Conservation (phyloP, 73 alveolate species). For the Breviolum minutum region DNA sequence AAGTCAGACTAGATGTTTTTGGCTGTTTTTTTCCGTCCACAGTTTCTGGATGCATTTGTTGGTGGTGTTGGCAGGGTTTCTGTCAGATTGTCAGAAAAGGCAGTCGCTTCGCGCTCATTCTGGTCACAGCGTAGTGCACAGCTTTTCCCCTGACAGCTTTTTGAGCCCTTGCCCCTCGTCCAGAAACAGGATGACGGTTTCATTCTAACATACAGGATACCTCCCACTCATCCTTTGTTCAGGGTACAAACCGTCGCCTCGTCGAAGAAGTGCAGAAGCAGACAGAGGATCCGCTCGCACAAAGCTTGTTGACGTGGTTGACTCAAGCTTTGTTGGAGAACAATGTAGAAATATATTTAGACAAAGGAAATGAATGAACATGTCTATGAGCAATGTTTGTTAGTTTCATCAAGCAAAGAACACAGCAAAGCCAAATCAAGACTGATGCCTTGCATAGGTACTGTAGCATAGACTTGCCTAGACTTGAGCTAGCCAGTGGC, state of each 20-base stretch:
- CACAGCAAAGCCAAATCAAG: too few species aligned
- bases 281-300: slow-evolving; percentile 27
- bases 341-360: not conserved
- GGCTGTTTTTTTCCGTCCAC: not conserved
- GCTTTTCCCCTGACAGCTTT: not conserved
- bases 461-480: too few species aligned
- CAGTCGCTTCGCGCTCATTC: too few species aligned
- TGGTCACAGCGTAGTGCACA: not conserved
- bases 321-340: not conserved
- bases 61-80: too few species aligned
- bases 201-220: not conserved
- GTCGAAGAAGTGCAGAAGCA: slow-evolving; percentile 94
- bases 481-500: too few species aligned
- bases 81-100: too few species aligned
- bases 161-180: not conserved
- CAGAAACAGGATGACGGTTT: not conserved
- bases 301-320: not conserved
- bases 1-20: not conserved
- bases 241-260: slow-evolving; percentile 83
- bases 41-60: too few species aligned
- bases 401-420: not conserved
- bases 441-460: too few species aligned
- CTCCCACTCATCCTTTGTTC: not conserved
- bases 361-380: not conserved
- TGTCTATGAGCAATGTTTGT: not conserved